A percentile compares a stretch with the other conserved stretches of the same genome.
These are phyloP conservation scores for Phragmites australis DNA, from an alignment of 176 grass and related monocot genomes.

Conservation along the genomic window DNA sequence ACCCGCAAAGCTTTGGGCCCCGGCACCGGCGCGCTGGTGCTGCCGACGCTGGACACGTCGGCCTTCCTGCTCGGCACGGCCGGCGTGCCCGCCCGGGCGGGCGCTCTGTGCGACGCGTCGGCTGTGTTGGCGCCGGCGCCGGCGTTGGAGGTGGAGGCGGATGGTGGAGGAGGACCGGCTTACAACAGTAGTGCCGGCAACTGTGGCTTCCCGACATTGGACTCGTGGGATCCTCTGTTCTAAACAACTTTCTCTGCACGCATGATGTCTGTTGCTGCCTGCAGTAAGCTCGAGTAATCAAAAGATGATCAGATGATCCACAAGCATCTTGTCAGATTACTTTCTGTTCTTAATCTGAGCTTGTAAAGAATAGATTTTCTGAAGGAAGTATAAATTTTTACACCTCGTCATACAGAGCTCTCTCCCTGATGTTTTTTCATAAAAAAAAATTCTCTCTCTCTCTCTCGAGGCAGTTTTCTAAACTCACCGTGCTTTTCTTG, in stretches of 20 bases:
- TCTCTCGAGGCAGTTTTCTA: no score
- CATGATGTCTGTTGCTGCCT: no score
- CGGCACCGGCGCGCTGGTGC: background rate
- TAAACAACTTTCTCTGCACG: background rate
- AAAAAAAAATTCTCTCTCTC: no score
- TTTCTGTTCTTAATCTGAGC: no score
- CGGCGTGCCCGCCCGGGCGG: background rate
- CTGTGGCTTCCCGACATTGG: constrained; percentile 45
- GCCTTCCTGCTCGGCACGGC: constrained; percentile 21
- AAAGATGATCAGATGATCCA: no score
- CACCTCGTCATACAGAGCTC: no score
- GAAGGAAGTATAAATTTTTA: no score
- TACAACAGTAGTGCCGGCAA: background rate
- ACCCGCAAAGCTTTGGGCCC: rapidly evolving
- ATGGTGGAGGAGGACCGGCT: background rate
- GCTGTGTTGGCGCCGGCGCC: background rate
- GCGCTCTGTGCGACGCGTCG: background rate
- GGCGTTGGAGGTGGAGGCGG: background rate
- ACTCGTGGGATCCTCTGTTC: constrained; percentile 41
- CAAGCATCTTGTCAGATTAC: no score
- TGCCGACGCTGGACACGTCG: constrained; percentile 55
- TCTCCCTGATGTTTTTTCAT: no score
- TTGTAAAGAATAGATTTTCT: no score
- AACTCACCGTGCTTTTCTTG: no score
- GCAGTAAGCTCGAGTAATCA: no score